Evolutionary conservation across 805 yeast genomes (phyloP).

Genomic region (Spathaspora hagerdaliae): DNA sequence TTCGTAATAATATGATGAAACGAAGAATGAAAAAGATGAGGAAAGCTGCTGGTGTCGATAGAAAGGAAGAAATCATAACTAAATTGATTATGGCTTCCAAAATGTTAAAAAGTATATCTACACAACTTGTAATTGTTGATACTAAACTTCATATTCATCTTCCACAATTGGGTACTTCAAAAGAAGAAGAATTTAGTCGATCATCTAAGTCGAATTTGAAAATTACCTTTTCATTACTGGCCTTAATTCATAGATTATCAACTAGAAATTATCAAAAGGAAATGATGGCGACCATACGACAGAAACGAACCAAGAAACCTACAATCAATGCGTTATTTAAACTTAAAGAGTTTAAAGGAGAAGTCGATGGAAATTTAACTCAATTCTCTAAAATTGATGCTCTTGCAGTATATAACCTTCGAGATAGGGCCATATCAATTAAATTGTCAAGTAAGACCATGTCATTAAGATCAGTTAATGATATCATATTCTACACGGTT

Average conservation of each 20-base stretch:
- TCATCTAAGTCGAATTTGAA: slow-evolving; percentile 23
- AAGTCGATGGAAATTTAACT: slow-evolving; percentile 28
- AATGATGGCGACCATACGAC: slow-evolving; percentile 2
- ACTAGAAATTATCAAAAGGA: slow-evolving; percentile 17
- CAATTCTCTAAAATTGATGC: slow-evolving; percentile 23
- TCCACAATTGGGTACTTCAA: slow-evolving; percentile 18
- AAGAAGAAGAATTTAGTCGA: slow-evolving; percentile 16
- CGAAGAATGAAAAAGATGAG: slow-evolving; percentile 5
- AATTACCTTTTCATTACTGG: slow-evolving; percentile 17
- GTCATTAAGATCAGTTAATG: slow-evolving; percentile 31
- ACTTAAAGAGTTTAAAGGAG: slow-evolving; percentile 25
- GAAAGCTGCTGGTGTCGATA: slow-evolving; percentile 5
- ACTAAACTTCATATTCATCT: slow-evolving; percentile 24
- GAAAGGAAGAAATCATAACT: slow-evolving; percentile 4
- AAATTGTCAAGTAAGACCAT: slow-evolving; percentile 22
- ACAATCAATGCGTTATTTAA: slow-evolving; percentile 22
- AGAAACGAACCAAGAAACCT: slow-evolving; percentile 4
- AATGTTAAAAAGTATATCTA: slow-evolving; percentile 15
- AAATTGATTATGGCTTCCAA: slow-evolving; percentile 2
- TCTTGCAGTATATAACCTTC: slow-evolving; percentile 22
- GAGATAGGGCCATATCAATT: slow-evolving; percentile 16
- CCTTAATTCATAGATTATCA: slow-evolving; percentile 23
- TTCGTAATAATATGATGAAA: slow-evolving; percentile 5
- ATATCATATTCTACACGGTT: slow-evolving; percentile 32
- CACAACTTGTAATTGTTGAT: slow-evolving; percentile 28